Conservation (phyloP, 177 flowering plant genomes). For the Telopea speciosissima region DNA sequence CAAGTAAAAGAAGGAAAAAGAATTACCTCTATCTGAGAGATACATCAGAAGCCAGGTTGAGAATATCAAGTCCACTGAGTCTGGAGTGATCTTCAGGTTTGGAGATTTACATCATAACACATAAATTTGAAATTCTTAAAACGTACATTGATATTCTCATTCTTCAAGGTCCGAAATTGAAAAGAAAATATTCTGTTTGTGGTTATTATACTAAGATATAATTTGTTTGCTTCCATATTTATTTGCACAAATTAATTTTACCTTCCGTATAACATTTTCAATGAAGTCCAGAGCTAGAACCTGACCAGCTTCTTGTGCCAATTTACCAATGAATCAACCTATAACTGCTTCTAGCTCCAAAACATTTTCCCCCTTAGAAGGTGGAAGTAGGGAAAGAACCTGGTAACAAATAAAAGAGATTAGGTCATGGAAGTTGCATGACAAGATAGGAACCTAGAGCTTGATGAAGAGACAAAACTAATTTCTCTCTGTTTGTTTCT, state of each 20-base stretch:
- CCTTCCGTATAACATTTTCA: conserved; percentile 85
- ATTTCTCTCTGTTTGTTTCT: too few relatives aligned
- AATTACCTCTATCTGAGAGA: too few relatives aligned
- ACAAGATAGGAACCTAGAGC: too few relatives aligned
- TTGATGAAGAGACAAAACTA: too few relatives aligned
- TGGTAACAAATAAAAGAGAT: conserved; percentile 6
- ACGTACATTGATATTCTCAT: conserved; percentile 73
- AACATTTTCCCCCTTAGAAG: conserved; percentile 64
- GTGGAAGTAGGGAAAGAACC: conserved; percentile 85
- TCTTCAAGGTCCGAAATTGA: conserved; percentile 41
- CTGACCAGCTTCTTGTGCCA: conserved; percentile 73
- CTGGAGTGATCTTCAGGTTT: conserved; percentile 49
- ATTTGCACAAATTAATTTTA: conserved; percentile 12
- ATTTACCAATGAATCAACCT: conserved; percentile 94
- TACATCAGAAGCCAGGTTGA: conserved; percentile 32
- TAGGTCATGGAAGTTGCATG: too few relatives aligned
- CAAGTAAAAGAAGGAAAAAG: too few relatives aligned
- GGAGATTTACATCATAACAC: conserved; percentile 90
- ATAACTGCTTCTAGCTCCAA: conserved; percentile 93
- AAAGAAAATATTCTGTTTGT: neutral
- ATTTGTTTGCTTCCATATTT: neutral
- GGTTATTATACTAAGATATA: neutral
- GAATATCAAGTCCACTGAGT: conserved; percentile 78
- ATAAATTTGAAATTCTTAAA: conserved; percentile 69
- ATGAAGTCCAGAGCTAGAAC: conserved; percentile 82